Evolutionary conservation across 441 rosid genomes (phyloP).

Genomic region (Codiaeum variegatum): DNA sequence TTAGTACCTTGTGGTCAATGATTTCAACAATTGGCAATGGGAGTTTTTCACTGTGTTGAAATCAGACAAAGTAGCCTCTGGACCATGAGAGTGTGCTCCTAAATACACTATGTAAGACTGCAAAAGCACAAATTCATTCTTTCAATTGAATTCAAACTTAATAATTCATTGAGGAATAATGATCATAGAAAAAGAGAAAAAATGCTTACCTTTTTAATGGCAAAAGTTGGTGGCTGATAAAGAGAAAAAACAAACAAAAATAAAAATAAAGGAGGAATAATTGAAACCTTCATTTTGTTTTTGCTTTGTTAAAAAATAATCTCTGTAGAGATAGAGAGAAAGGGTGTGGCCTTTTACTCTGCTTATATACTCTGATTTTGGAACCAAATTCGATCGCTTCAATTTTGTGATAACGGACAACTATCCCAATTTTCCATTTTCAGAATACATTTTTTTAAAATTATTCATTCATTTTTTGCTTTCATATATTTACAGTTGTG

Average conservation of each 20-base stretch:
- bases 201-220: slow-evolving; percentile 41
- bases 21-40: slow-evolving; percentile 46
- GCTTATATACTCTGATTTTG: slow-evolving; percentile 25
- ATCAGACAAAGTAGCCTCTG: slow-evolving; percentile 26
- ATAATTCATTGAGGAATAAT: too few relatives aligned
- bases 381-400: neutral
- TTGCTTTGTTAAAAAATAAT: neutral
- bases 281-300: slow-evolving; percentile 31
- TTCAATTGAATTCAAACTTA: too few relatives aligned
- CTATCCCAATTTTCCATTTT: neutral
- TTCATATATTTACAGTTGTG: neutral
- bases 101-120: slow-evolving; percentile 69
- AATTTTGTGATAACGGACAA: neutral
- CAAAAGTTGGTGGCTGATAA: slow-evolving; percentile 37
- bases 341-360: slow-evolving; percentile 26
- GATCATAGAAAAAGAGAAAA: neutral
- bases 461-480: neutral
- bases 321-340: neutral
- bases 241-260: slow-evolving; percentile 34
- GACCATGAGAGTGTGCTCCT: slow-evolving; percentile 59
- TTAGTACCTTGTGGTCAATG: slow-evolving; percentile 40
- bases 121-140: neutral
- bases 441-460: neutral
- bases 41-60: slow-evolving; percentile 26
- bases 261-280: slow-evolving; percentile 24